A percentile compares a stretch with the other conserved stretches of the same genome.
Conservation (phyloP, 768 basidiomycete genomes). For the Lactifluus piperatus region DNA sequence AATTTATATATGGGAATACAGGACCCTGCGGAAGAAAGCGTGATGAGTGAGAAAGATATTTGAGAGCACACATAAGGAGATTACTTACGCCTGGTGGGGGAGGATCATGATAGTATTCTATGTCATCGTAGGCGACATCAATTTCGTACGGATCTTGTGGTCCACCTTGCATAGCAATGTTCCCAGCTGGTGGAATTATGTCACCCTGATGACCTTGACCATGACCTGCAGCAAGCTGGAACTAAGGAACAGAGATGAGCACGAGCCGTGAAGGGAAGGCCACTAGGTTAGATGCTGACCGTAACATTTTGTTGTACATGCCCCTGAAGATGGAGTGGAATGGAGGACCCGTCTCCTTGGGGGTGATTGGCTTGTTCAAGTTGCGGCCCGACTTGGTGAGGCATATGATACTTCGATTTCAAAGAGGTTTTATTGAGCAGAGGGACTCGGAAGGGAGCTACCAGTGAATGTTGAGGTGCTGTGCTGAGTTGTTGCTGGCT, state of each 20-base stretch:
- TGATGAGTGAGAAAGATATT: not conserved
- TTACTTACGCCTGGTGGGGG: not conserved
- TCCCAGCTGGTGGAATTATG: not conserved
- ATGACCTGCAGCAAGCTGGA: not conserved
- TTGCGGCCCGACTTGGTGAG: no score
- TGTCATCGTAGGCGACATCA: not conserved
- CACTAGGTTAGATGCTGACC: not conserved
- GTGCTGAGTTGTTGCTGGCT: no score
- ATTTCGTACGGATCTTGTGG: not conserved
- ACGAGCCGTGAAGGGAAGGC: no score
- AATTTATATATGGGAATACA: not conserved
- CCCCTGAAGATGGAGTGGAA: not conserved
- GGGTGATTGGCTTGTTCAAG: no score
- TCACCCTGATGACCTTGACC: not conserved
- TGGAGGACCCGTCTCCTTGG: not conserved
- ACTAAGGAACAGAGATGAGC: constrained; percentile 20
- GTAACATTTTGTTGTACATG: not conserved
- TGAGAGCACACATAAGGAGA: not conserved
- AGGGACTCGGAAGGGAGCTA: no score
- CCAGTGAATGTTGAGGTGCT: no score
- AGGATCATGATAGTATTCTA: not conserved
- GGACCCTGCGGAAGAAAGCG: not conserved
- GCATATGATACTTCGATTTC: no score
- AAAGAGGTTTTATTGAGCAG: no score
- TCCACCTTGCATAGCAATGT: not conserved